Evolutionary conservation across 257 asterid genomes (phyloP).

Genomic region (Nicotiana undulata): DNA sequence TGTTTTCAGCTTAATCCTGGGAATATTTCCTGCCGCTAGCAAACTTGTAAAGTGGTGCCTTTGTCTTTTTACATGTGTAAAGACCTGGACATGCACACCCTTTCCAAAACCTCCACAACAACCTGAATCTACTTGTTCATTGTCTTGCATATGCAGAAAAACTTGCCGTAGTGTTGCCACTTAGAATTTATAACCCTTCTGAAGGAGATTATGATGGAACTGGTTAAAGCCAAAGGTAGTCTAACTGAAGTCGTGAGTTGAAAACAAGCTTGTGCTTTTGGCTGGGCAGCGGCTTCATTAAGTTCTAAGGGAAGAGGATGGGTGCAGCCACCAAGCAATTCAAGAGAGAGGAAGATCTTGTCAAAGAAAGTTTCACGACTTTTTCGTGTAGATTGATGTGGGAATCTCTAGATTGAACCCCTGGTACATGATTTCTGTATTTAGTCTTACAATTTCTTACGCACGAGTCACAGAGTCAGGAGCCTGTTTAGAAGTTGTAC

Average conservation of each 20-base stretch:
- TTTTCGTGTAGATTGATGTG: background rate
- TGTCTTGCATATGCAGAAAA: background rate
- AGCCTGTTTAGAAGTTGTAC: background rate
- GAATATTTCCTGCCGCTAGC: background rate
- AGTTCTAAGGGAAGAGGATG: background rate
- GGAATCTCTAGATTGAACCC: background rate
- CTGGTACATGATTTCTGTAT: background rate
- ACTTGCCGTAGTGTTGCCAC: background rate
- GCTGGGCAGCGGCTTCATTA: background rate
- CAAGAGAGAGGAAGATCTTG: background rate
- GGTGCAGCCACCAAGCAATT: background rate
- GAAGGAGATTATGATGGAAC: background rate
- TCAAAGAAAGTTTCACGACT: background rate
- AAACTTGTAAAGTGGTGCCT: background rate
- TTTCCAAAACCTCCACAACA: background rate
- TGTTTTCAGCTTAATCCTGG: background rate
- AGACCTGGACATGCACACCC: background rate
- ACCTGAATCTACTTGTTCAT: background rate
- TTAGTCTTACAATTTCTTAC: background rate
- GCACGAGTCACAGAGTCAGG: background rate
- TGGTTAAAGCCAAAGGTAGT: background rate
- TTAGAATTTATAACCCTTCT: background rate
- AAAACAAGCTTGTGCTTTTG: background rate
- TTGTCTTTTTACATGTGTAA: background rate
- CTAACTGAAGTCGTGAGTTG: background rate